phyloP scores from a whole-genome alignment of 2,329 filamentous ascomycete species.

The Ascochyta viciae-villosae region DNA sequence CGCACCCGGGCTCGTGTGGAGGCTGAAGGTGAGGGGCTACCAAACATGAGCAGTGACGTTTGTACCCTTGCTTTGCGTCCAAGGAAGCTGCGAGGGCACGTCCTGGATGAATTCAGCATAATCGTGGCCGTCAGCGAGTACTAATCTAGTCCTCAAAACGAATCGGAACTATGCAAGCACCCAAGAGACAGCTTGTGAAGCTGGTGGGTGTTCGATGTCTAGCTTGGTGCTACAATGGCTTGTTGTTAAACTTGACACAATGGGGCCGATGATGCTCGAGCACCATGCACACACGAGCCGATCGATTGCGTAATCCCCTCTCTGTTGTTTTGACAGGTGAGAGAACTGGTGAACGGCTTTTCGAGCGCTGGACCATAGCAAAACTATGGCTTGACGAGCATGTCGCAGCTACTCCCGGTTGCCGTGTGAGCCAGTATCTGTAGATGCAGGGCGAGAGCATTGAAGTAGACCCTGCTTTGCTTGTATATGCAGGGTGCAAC shows the following conservation, averaged over 20 bases:
- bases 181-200: neutral
- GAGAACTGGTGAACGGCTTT: neutral
- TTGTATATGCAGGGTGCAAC: neutral
- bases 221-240: neutral
- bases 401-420: neutral
- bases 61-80: slow-evolving; percentile 9
- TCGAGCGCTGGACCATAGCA: neutral
- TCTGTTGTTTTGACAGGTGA: neutral
- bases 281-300: neutral
- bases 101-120: neutral
- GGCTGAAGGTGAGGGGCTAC: slow-evolving; percentile 7
- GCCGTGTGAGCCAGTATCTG: no score
- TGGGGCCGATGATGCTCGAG: neutral
- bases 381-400: neutral
- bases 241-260: neutral
- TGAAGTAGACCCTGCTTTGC: neutral
- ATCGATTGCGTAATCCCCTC: neutral
- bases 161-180: neutral
- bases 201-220: neutral
- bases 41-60: slow-evolving; percentile 4
- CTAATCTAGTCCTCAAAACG: neutral
- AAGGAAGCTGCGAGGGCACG: slow-evolving; percentile 1
- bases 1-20: neutral
- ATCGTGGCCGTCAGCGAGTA: neutral
- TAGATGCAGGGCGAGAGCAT: neutral